phyloP scores from a whole-genome alignment of 768 basidiomycete genomes.

The Boletus pseudo-olivaceus region DNA sequence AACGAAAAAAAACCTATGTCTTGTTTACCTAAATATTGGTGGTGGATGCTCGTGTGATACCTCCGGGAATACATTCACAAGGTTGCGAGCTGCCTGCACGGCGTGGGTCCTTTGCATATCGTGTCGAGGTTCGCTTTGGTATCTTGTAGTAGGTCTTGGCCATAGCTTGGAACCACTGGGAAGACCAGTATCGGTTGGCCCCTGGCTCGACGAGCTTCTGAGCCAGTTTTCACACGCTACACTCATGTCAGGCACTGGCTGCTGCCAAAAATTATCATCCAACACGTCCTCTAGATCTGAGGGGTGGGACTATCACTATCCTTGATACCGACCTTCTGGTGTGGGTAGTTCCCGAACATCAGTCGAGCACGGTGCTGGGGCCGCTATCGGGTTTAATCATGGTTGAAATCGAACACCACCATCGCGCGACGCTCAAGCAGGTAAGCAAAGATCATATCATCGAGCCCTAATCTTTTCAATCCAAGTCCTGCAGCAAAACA shows the following conservation, averaged over 20 bases:
- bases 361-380: background rate
- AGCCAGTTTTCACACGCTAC: constrained; percentile 2
- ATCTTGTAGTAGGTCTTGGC: background rate
- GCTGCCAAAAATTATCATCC: background rate
- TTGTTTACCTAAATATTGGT: constrained; percentile 16
- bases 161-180: background rate
- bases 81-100: background rate
- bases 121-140: background rate
- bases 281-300: background rate
- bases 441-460: constrained; percentile 30
- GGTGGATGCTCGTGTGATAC: constrained; percentile 5
- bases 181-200: background rate
- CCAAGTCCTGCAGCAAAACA: constrained; percentile 63
- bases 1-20: background rate
- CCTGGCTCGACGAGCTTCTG: background rate
- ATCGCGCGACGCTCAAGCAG: constrained; percentile 87
- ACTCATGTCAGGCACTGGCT: background rate
- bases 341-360: no score
- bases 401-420: constrained; percentile 48
- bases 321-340: background rate
- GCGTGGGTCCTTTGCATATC: background rate
- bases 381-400: constrained; percentile 20
- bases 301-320: background rate
- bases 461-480: background rate
- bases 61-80: background rate